Conservation (phyloP, 768 basidiomycete species). For the Panaeolus papilionaceus region DNA sequence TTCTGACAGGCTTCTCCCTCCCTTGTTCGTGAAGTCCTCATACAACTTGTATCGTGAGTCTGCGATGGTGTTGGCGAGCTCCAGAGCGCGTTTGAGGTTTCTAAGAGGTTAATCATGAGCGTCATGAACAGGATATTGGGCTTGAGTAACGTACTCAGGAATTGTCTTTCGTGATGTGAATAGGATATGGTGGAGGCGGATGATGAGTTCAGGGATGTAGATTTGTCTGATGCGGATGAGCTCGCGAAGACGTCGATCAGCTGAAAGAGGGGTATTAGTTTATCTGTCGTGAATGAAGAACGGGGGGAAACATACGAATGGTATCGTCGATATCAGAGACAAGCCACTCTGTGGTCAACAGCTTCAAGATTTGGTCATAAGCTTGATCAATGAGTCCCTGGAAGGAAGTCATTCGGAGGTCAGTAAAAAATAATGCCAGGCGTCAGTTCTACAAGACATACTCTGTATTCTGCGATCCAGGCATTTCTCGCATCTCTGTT, state of each 20-base stretch:
- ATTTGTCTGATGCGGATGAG: slow-evolving; percentile 85
- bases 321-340: slow-evolving; percentile 55
- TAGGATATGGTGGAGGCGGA: slow-evolving; percentile 81
- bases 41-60: slow-evolving; percentile 88
- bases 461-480: slow-evolving; percentile 74
- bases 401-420: not conserved
- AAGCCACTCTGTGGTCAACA: slow-evolving; percentile 84
- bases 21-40: slow-evolving; percentile 77
- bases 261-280: slow-evolving; percentile 31
- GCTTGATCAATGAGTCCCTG: slow-evolving; percentile 69
- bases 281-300: not conserved
- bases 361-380: slow-evolving; percentile 66
- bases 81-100: slow-evolving; percentile 75
- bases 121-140: not conserved
- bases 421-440: not conserved
- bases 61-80: slow-evolving; percentile 85
- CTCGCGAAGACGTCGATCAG: slow-evolving; percentile 64
- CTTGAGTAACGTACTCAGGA: slow-evolving; percentile 58
- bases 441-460: slow-evolving; percentile 32
- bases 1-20: slow-evolving; percentile 66
- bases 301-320: slow-evolving; percentile 39
- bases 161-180: slow-evolving; percentile 66
- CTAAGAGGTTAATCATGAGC: slow-evolving; percentile 41
- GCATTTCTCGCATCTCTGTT: slow-evolving; percentile 60
- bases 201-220: slow-evolving; percentile 88